Conservation (phyloP, 305 asterid genomes). For the Nicotiana rustica region DNA sequence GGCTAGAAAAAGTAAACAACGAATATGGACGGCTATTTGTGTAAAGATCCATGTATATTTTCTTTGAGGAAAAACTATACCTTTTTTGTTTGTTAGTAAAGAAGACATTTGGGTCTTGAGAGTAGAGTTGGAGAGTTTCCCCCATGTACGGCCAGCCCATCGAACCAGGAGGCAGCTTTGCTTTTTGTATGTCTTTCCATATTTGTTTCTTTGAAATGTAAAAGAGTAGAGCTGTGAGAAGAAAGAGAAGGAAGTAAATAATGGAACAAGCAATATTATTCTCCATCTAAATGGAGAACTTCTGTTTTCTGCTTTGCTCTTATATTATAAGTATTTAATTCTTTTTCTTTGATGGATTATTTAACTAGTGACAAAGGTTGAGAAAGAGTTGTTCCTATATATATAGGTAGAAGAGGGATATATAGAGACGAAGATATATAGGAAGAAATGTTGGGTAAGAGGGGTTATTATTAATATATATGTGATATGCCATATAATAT, state of each 20-base stretch:
- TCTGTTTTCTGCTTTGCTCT: not conserved
- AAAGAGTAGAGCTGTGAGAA: conserved; percentile 49
- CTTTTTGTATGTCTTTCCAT: conserved; percentile 41
- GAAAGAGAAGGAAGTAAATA: conserved; percentile 57
- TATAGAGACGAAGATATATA: conserved; percentile 20
- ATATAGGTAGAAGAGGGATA: conserved; percentile 30
- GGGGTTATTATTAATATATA: conserved; percentile 7
- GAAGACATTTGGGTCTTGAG: conserved; percentile 75
- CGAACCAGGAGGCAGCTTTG: conserved; percentile 79
- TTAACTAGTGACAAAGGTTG: conserved; percentile 27
- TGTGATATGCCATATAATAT: conserved; percentile 3
- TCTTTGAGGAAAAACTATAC: conserved; percentile 41
- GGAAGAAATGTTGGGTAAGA: conserved; percentile 10
- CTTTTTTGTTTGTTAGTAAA: conserved; percentile 68
- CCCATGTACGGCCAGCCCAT: conserved; percentile 91
- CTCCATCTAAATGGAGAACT: conserved; percentile 44
- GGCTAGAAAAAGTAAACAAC: too few relatives aligned
- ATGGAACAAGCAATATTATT: conserved; percentile 47
- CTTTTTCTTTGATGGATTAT: conserved; percentile 18
- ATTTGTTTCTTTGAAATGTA: conserved; percentile 46
- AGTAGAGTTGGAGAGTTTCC: conserved; percentile 79
- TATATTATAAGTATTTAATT: not conserved
- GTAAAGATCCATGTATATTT: not conserved
- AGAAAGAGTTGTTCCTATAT: conserved; percentile 29
- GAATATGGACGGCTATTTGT: too few relatives aligned